A percentile compares a stretch with the other conserved stretches of the same genome.
Evolutionary conservation across 1,284 basidiomycete species (phyloP).

Genomic region (Ustilago trichophora): DNA sequence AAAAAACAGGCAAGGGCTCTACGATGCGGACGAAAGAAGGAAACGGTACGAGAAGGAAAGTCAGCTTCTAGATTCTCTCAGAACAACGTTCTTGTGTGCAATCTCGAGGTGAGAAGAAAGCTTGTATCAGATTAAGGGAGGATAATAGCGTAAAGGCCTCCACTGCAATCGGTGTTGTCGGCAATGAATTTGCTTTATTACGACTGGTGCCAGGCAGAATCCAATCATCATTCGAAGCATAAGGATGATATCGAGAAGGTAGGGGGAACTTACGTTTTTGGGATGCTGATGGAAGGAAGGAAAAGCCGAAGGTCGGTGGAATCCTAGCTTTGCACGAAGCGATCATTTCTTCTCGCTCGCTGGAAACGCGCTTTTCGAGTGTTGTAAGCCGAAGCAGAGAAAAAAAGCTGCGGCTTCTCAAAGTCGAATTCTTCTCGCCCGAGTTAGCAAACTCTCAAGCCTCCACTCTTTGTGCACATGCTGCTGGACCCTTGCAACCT

Average conservation of each 20-base stretch:
- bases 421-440: conserved; percentile 3
- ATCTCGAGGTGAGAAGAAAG: not conserved
- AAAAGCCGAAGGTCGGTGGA: not conserved
- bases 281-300: conserved; percentile 13
- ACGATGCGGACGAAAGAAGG: conserved; percentile 3
- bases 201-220: conserved; percentile 57
- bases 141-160: conserved; percentile 54
- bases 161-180: conserved; percentile 50
- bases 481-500: no score
- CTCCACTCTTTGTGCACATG: no score
- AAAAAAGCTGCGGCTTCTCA: conserved; percentile 4
- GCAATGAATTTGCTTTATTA: conserved; percentile 51
- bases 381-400: not conserved
- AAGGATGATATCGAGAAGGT: not conserved
- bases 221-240: conserved; percentile 48
- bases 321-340: not conserved
- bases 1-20: not conserved
- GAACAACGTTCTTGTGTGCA: not conserved
- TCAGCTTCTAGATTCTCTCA: conserved; percentile 1
- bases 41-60: not conserved
- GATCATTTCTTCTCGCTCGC: conserved; percentile 2
- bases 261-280: conserved; percentile 20
- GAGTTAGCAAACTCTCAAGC: no score
- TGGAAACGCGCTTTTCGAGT: not conserved
- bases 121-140: conserved; percentile 47